phyloP scores from a whole-genome alignment of 495 filamentous ascomycete species.

The Aspergillus bridgeri region DNA sequence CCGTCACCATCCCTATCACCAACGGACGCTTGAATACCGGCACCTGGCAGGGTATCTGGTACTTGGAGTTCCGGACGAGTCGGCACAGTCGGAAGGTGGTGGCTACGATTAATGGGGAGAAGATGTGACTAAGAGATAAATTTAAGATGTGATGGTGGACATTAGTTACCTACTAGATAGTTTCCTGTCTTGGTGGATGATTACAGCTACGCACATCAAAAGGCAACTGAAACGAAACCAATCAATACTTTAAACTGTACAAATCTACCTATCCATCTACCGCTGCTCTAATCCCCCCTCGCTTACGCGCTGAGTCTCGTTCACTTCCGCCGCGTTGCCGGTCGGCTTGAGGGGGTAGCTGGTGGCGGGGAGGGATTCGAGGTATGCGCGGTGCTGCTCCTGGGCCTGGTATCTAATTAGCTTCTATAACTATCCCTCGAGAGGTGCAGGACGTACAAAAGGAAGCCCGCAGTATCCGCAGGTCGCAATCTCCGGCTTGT shows the following conservation, averaged over 20 bases:
- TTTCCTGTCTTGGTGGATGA: too few relatives aligned
- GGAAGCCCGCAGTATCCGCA: slow-evolving; percentile 96
- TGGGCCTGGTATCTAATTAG: slow-evolving; percentile 59
- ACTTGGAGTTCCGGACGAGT: slow-evolving; percentile 79
- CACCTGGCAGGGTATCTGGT: slow-evolving; percentile 86
- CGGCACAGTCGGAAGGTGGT: slow-evolving; percentile 78
- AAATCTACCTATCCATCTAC: too few relatives aligned
- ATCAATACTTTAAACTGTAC: slow-evolving; percentile 24
- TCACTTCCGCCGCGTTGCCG: slow-evolving; percentile 49
- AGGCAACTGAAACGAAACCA: too few relatives aligned
- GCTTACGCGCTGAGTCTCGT: slow-evolving; percentile 52
- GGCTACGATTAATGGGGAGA: slow-evolving; percentile 93
- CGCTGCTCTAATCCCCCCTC: slow-evolving; percentile 51
- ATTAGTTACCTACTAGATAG: too few relatives aligned
- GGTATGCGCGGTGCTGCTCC: slow-evolving; percentile 75
- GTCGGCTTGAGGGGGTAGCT: slow-evolving; percentile 67
- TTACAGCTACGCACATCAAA: too few relatives aligned
- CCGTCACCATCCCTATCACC: slow-evolving; percentile 82
- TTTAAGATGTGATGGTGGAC: too few relatives aligned
- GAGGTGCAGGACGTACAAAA: slow-evolving; percentile 64
- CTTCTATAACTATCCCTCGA: slow-evolving; percentile 1
- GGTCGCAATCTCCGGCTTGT: slow-evolving; percentile 87
- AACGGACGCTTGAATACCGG: slow-evolving; percentile 73
- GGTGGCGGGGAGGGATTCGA: slow-evolving; percentile 74
- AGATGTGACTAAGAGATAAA: slow-evolving; percentile 60